These are phyloP conservation scores for Ceratocystis variospora DNA, from an alignment of 2,329 filamentous ascomycete species.

Conservation along the genomic window DNA sequence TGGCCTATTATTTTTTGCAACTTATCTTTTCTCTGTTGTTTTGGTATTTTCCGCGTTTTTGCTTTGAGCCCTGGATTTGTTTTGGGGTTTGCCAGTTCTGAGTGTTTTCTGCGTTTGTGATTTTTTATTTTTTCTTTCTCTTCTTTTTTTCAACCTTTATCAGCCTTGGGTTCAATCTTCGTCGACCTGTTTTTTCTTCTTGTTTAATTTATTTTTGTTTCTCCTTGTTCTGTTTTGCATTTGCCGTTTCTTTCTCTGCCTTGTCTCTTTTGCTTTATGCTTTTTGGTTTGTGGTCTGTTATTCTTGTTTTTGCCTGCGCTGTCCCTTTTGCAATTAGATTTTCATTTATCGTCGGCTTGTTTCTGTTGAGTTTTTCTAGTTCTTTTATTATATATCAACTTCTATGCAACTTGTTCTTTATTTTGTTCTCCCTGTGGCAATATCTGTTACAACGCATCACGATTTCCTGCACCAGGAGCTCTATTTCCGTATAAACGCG, in stretches of 20 bases:
- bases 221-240: constrained; percentile 31
- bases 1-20: constrained; percentile 17
- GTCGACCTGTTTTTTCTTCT: constrained; percentile 23
- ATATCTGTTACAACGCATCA: background rate
- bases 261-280: constrained; percentile 24
- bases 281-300: constrained; percentile 27
- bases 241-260: constrained; percentile 19
- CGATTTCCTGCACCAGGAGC: background rate
- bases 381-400: constrained; percentile 7
- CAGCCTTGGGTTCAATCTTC: constrained; percentile 25
- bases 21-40: constrained; percentile 21
- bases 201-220: constrained; percentile 27
- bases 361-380: constrained; percentile 21
- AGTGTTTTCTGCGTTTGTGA: constrained; percentile 22
- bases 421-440: background rate
- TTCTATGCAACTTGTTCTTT: background rate
- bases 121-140: constrained; percentile 23
- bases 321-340: constrained; percentile 16
- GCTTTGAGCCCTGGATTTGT: constrained; percentile 25
- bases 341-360: constrained; percentile 20
- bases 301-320: background rate
- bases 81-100: background rate
- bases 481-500: no score
- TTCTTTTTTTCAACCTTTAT: constrained; percentile 21
- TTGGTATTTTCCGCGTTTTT: constrained; percentile 27